Conservation (phyloP, 495 filamentous ascomycete genomes). For the Symbiotaphrina buchneri region DNA sequence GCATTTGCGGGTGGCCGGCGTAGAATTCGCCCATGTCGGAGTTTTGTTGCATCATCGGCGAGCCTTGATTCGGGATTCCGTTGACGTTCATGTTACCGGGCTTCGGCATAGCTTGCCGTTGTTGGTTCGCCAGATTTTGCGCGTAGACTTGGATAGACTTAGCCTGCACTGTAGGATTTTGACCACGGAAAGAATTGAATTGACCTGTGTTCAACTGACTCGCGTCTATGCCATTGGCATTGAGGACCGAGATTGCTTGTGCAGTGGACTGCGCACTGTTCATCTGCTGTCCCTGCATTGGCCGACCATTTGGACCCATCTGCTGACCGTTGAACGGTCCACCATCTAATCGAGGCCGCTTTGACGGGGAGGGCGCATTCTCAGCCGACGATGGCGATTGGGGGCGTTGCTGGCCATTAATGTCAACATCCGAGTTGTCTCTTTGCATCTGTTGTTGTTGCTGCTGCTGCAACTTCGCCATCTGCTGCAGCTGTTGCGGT, state of each 20-base stretch:
- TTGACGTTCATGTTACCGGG: slow-evolving; percentile 47
- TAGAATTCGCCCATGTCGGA: slow-evolving; percentile 54
- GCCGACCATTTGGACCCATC: slow-evolving; percentile 61
- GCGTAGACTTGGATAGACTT: slow-evolving; percentile 75
- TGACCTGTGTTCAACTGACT: slow-evolving; percentile 50
- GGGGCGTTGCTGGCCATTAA: slow-evolving; percentile 54
- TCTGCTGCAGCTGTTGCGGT: slow-evolving; percentile 45
- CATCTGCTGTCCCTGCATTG: slow-evolving; percentile 52
- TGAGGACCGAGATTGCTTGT: slow-evolving; percentile 23
- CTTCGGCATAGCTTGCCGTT: slow-evolving; percentile 27
- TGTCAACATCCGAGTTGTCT: slow-evolving; percentile 70
- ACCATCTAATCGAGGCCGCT: slow-evolving; percentile 71
- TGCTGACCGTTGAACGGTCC: slow-evolving; percentile 48
- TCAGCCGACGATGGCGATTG: slow-evolving; percentile 66
- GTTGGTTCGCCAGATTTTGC: slow-evolving; percentile 59
- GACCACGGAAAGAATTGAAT: slow-evolving; percentile 45
- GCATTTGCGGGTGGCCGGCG: slow-evolving; percentile 12
- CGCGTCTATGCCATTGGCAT: slow-evolving; percentile 53
- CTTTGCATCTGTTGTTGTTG: slow-evolving; percentile 57
- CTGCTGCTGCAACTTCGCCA: slow-evolving; percentile 34
- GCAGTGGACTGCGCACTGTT: slow-evolving; percentile 19
- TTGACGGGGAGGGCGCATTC: slow-evolving; percentile 82
- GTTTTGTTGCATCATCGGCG: slow-evolving; percentile 55
- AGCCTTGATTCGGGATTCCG: slow-evolving; percentile 44
- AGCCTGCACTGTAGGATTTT: slow-evolving; percentile 37